phyloP scores from a whole-genome alignment of 768 basidiomycete species.

The Lactarius hengduanensis region DNA sequence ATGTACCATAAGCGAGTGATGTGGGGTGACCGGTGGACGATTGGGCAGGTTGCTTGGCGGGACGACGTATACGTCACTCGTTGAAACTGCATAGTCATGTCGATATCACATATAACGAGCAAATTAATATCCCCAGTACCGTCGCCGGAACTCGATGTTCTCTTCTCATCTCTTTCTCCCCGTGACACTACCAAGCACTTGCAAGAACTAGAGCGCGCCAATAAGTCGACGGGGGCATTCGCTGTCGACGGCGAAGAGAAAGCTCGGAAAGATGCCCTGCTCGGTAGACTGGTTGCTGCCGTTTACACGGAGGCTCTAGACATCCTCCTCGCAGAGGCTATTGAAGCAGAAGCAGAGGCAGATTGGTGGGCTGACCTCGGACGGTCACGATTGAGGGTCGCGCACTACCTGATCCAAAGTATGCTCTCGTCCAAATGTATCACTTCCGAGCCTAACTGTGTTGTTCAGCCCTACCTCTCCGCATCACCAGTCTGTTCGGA shows the following conservation, averaged over 20 bases:
- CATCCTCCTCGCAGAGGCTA: conserved; percentile 61
- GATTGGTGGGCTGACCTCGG: conserved; percentile 83
- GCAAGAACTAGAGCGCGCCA: conserved; percentile 30
- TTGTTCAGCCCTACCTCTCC: conserved; percentile 26
- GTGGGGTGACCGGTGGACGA: conserved; percentile 86
- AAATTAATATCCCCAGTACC: conserved; percentile 15
- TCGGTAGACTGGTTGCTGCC: conserved; percentile 50
- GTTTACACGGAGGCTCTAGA: conserved; percentile 69
- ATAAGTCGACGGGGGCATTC: not conserved
- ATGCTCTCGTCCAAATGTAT: conserved; percentile 33
- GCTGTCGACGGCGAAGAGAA: conserved; percentile 35
- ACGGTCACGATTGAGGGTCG: conserved; percentile 53
- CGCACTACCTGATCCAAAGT: conserved; percentile 80
- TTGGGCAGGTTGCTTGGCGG: conserved; percentile 83
- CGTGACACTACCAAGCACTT: conserved; percentile 36
- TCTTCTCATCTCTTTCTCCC: conserved; percentile 42
- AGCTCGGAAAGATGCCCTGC: conserved; percentile 44
- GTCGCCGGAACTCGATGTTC: conserved; percentile 29
- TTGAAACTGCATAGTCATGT: conserved; percentile 9
- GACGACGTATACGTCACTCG: conserved; percentile 43
- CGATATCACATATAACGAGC: conserved; percentile 27
- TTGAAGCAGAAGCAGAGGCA: conserved; percentile 68
- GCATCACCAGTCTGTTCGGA: conserved; percentile 26
- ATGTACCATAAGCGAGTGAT: conserved; percentile 91
- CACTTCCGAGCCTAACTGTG: not conserved